Base-by-base conservation (phyloP, 352 stramenopile genomes). In the Blastocystis sp. region DNA sequence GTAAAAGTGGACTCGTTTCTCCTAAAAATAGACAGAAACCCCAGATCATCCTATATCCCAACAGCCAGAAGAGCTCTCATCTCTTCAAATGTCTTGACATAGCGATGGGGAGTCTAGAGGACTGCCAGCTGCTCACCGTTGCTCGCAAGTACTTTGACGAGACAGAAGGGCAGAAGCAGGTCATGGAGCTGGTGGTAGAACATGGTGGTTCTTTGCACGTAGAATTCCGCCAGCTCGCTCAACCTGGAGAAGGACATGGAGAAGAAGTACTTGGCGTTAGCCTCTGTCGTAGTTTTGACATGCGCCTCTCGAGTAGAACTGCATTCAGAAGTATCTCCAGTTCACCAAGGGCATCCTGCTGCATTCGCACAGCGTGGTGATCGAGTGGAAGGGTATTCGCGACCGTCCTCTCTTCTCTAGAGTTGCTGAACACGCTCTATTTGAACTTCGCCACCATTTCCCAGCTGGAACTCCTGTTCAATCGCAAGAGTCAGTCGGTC, bases 191-290 rank as follows among this genome's bases (percentile, higher is more conserved):
- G 1, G 61, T 79, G 68, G 43, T 79, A 61, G 26, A 15, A 13
- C 41, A 13, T 1, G 43, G 20, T 41, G 39, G 66, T 29, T 9
- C 15, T 23, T 79, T 18, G 26, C 1, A 41, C 1, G 9, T 18
- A 79, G 68, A 79, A 47, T 15, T 18, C 41, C 26, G 41, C 26
- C 4, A 23, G 41, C 41, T 34, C 26, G n/a, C 13, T 79, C 0
- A 79, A 56, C 23, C 39, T 61, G 26, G 68, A 79, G 2, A 15
- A 61, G 11, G 68, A 79, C 68, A 56, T 79, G 39, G 68, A 79
- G 68, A 79, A 79, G 68, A 79, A 79, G 23, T 79, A 79, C 68
- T 34, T 79, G 6, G 68, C 68, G 29, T n/a, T 79, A 20, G 68
- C 68, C 15, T 39, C 68, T 8, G n/a, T 20, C 23, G 68, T 79